Evolutionary conservation across 2,329 filamentous ascomycete genomes (phyloP), one percentile per base, ranked within the genome.

Genomic region (Penicillium sp.): DNA sequence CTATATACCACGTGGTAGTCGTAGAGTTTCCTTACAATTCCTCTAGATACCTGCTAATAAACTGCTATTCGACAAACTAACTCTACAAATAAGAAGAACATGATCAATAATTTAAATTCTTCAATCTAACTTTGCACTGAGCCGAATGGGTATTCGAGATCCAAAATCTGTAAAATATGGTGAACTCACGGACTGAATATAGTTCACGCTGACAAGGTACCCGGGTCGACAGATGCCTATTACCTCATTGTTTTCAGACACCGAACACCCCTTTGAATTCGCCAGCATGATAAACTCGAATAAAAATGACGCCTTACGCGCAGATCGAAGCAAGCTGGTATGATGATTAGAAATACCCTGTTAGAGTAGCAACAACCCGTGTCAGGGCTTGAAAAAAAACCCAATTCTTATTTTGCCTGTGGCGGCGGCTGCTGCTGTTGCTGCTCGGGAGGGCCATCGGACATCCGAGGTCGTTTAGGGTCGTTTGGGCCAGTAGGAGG

Each of bases 381-480:
- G 20, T 9, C 5, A 24, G 43, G 27, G 10, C 9, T 20, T 36
- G 13, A 49, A 22, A 24, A 41, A 24, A 5, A 38, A 13, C 25
- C 4, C 18, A 36, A 56, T 48, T 48, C 58, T 48, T 53, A 54
- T 46, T 55, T 55, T 38, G 53, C 48, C 20, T 59, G 53, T 31
- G 56, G 55, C 16, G 58, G 60, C 20, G 2, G 20, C 35, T 55
- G 58, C 44, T 49, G 54, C 20, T 22, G 20, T 35, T 55, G 58
- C 44, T 49, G 54, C 14, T 41, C 54, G 46, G 50, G 49, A 24
- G 25, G 40, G 18, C 53, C 48, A 22, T 62, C 63, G 14, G 63
- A 58, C 35, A 67, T 53, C 46, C 56, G 69, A 3, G 60, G 62
- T 36, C 68, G 63, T 55, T 73, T 73, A 3, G 64, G 63, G 40